A percentile compares a stretch with the other conserved stretches of the same genome.
Evolutionary conservation across 331 rosid species (phyloP).

Genomic region (Telfairia occidentalis): DNA sequence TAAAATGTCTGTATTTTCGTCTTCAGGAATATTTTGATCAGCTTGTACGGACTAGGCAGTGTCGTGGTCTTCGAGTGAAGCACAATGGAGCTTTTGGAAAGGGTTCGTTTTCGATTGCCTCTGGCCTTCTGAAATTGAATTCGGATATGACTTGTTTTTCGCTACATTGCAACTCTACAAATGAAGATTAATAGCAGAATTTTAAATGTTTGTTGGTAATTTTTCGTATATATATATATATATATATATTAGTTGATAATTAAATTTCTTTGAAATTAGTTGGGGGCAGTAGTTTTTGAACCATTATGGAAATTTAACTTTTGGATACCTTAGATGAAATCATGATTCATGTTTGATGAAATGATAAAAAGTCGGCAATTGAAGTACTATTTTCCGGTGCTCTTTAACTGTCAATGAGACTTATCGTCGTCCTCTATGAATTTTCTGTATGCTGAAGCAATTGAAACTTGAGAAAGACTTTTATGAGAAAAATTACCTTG

Average conservation of each 20-base stretch:
- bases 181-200: not conserved
- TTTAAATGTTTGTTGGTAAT: not conserved
- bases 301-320: not conserved
- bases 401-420: not conserved
- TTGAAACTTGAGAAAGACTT: not conserved
- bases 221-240: too few relatives aligned
- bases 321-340: not conserved
- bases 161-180: not conserved
- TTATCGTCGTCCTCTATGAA: not conserved
- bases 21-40: conserved; percentile 49
- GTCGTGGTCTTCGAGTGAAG: conserved; percentile 40
- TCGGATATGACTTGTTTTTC: not conserved
- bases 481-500: not conserved
- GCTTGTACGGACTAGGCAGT: conserved; percentile 38
- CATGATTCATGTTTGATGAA: not conserved
- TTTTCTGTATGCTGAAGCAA: not conserved
- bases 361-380: not conserved
- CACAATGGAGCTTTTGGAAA: conserved; percentile 58
- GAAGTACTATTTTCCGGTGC: not conserved
- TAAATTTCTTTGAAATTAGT: not conserved
- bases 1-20: not conserved
- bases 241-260: not conserved
- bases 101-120: conserved; percentile 23
- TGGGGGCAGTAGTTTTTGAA: not conserved
- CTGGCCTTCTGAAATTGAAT: not conserved